Percentiles rank a stretch among this genome's conserved stretches.
These are phyloP conservation scores for Hirsutella rhossiliensis DNA, from an alignment of 2,329 filamentous ascomycete species.

Conservation along the genomic window DNA sequence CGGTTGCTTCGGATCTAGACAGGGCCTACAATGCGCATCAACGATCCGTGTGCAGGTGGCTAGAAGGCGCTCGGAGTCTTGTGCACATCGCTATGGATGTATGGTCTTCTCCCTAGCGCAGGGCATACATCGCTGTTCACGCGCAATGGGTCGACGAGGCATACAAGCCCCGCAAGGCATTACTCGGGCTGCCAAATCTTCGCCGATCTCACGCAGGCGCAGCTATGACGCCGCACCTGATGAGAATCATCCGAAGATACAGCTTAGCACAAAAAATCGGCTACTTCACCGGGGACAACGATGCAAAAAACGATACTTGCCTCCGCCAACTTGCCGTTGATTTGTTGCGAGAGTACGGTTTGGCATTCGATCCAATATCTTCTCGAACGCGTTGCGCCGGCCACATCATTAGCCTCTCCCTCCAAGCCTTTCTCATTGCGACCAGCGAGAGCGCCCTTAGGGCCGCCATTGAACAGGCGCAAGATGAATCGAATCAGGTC, in stretches of 20 bases:
- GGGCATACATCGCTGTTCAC: not conserved
- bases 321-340: not conserved
- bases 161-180: not conserved
- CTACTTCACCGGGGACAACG: too few relatives aligned
- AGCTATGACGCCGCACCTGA: not conserved
- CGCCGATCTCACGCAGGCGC: not conserved
- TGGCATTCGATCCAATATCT: not conserved
- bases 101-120: not conserved
- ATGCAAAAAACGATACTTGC: not conserved
- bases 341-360: not conserved
- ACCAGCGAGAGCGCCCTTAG: not conserved
- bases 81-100: too few relatives aligned
- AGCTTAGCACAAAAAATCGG: not conserved
- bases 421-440: not conserved
- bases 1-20: too few relatives aligned
- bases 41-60: too few relatives aligned
- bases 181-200: not conserved
- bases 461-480: too few relatives aligned
- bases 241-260: not conserved
- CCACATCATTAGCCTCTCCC: too few relatives aligned
- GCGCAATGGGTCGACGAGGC: not conserved
- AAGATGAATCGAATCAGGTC: too few relatives aligned
- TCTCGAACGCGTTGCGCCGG: too few relatives aligned
- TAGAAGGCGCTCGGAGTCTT: too few relatives aligned
- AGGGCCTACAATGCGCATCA: too few relatives aligned